Evolutionary conservation across 257 asterid species (phyloP), one percentile per base, ranked within the genome.

Genomic region (Orobanche coerulescens): DNA sequence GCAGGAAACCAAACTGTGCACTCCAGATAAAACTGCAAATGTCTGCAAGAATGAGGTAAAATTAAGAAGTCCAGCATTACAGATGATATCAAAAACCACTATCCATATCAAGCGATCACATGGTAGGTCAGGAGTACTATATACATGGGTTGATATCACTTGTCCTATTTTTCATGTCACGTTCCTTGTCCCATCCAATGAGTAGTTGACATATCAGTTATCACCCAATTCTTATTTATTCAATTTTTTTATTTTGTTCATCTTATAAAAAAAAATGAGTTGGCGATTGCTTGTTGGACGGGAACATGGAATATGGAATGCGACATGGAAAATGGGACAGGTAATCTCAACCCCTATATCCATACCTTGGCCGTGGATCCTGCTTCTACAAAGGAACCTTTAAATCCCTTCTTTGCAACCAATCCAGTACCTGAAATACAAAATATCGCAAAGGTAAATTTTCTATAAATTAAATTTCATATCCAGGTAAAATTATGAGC

Each of bases 1-100:
- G 70, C 91, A 87, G 43, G 79, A 82, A 52, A 87, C 95, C 61
- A 84, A 71, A 67, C 95, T 84, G 79, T 84, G 94, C 53, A 87
- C 94, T 64, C 94, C 95, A 11, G 94, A 82, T 30, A 87, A 73
- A 73, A 87, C 85, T 53, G 94, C 94, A 75, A 84, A 87, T 23
- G 88, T 82, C 95, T 87, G 66, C 22, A 71, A 25, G 24, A 37
- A 47, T 11, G 48, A 23, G 49, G 43, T 18, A 10, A 42, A 51
- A 37, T 19, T 22, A 51, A 66, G 14, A 65, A 49, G 1, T 43
- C 58, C 34, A 3, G 25, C 51, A 3, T 23, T 23, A 42, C 7
- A 26, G 2, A 60, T 20, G 58, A 65, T 13, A 25, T 10, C 14
- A 60, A 44, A 42, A 36, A n/a, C 7, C 6, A 5, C 5, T 31